phyloP scores from a whole-genome alignment of 2,329 filamentous ascomycete genomes.

The Septoria linicola region DNA sequence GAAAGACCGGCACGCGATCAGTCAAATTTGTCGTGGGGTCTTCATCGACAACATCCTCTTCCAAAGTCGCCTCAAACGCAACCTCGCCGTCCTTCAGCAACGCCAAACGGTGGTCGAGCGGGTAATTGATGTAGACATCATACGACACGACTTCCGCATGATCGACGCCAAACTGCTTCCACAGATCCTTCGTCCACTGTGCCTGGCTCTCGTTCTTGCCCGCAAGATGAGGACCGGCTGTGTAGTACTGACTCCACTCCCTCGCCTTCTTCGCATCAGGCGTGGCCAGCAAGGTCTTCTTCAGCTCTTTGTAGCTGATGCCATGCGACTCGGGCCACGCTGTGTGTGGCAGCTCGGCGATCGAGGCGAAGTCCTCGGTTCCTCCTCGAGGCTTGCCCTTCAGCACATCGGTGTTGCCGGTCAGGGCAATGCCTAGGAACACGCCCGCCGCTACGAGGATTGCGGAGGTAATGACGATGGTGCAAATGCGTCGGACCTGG shows the following conservation, averaged over 20 bases:
- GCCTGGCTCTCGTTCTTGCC: slow-evolving; percentile 54
- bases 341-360: slow-evolving; percentile 34
- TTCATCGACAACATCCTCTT: slow-evolving; percentile 80
- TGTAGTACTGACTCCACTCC: slow-evolving; percentile 54
- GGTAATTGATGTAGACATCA: slow-evolving; percentile 54
- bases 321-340: slow-evolving; percentile 48
- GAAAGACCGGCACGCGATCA: slow-evolving; percentile 82
- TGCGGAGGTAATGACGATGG: slow-evolving; percentile 50
- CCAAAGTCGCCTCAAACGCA: slow-evolving; percentile 60
- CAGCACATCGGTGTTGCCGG: slow-evolving; percentile 33
- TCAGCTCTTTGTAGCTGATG: slow-evolving; percentile 55
- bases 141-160: slow-evolving; percentile 49
- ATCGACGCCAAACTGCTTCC: slow-evolving; percentile 51
- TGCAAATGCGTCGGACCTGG: slow-evolving; percentile 63
- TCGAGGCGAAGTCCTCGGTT: slow-evolving; percentile 24
- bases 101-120: slow-evolving; percentile 48
- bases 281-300: slow-evolving; percentile 54
- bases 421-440: slow-evolving; percentile 42
- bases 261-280: slow-evolving; percentile 53
- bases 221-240: slow-evolving; percentile 51
- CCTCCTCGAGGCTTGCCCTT: slow-evolving; percentile 37
- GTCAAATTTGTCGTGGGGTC: slow-evolving; percentile 73
- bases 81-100: slow-evolving; percentile 42
- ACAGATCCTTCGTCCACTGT: slow-evolving; percentile 51
- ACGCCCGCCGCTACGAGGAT: slow-evolving; percentile 41